phyloP scores from a whole-genome alignment of 306 rosid genomes.

The Pueraria montana region DNA sequence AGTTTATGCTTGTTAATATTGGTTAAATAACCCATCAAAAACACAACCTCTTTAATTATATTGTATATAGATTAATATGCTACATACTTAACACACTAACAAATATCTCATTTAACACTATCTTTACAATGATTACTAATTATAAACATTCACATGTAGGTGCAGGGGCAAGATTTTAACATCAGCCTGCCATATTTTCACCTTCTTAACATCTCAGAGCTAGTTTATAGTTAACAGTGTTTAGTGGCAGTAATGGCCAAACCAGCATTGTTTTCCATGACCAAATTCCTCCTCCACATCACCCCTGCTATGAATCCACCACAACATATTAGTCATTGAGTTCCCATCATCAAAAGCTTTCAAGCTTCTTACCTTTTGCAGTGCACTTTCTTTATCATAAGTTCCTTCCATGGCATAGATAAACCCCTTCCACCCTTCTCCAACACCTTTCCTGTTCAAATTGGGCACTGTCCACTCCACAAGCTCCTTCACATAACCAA shows the following conservation, averaged over 20 bases:
- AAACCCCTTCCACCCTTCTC: conserved; percentile 86
- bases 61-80: neutral
- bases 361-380: conserved; percentile 58
- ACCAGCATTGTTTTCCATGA: conserved; percentile 50
- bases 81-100: neutral
- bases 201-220: neutral
- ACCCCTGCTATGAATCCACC: conserved; percentile 88
- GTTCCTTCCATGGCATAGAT: conserved; percentile 75
- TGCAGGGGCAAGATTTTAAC: neutral
- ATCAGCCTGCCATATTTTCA: neutral
- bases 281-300: conserved; percentile 42
- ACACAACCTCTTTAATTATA: neutral
- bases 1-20: neutral
- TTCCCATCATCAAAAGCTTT: conserved; percentile 78
- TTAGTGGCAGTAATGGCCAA: conserved; percentile 47
- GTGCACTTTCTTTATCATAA: conserved; percentile 67
- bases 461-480: conserved; percentile 77
- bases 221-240: neutral
- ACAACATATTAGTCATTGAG: conserved; percentile 72
- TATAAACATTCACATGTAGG: neutral
- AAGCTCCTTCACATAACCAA: conserved; percentile 69
- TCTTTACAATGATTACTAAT: neutral
- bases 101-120: neutral
- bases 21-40: neutral
- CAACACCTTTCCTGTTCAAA: conserved; percentile 69